phyloP scores from a whole-genome alignment of 2,329 filamentous ascomycete species.

The Trichoderma koningiopsis region DNA sequence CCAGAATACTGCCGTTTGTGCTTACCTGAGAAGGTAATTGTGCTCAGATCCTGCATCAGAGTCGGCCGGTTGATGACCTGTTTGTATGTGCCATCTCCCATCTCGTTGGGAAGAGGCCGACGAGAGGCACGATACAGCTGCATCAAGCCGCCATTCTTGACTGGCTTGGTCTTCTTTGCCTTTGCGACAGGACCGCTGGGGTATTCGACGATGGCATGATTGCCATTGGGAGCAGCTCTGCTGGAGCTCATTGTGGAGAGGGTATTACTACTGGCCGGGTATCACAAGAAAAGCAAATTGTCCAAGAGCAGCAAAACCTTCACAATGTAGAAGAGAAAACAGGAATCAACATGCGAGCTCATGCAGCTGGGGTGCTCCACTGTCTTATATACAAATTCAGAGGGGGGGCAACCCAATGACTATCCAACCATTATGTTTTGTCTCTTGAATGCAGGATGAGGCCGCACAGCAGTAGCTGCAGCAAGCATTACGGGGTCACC shows the following conservation, averaged over 20 bases:
- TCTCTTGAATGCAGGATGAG: background rate
- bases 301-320: slow-evolving; percentile 5
- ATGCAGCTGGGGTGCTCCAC: slow-evolving; percentile 2
- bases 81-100: slow-evolving; percentile 63
- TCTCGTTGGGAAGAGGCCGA: slow-evolving; percentile 64
- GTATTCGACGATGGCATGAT: slow-evolving; percentile 27
- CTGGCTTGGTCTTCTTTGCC: slow-evolving; percentile 24
- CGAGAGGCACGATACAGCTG: slow-evolving; percentile 51
- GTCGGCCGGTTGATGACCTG: slow-evolving; percentile 51
- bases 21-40: slow-evolving; percentile 52
- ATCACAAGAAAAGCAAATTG: background rate
- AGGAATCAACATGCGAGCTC: background rate
- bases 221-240: slow-evolving; percentile 31
- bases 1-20: background rate
- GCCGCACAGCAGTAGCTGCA: slow-evolving; percentile 1
- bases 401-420: background rate
- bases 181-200: slow-evolving; percentile 16
- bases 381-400: slow-evolving; percentile 17
- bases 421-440: background rate
- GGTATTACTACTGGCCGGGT: slow-evolving; percentile 19
- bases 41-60: slow-evolving; percentile 58
- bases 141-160: slow-evolving; percentile 33
- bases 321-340: background rate
- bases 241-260: slow-evolving; percentile 31
- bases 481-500: background rate